These are phyloP conservation scores for Tetracladium maxilliforme DNA, from an alignment of 2,329 filamentous ascomycete species.

Conservation along the genomic window DNA sequence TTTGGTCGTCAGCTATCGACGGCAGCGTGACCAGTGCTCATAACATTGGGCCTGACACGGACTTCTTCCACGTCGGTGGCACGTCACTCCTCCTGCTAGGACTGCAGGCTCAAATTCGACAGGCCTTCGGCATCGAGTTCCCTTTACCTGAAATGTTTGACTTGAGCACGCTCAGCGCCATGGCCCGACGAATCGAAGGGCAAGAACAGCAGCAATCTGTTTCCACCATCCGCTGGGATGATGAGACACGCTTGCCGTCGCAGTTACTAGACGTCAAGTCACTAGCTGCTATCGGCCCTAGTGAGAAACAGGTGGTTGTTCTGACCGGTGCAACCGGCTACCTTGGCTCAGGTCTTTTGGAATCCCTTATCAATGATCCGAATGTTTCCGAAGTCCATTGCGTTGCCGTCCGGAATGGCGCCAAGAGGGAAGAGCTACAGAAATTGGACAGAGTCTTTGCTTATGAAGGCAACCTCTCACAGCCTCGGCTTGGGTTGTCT, in stretches of 20 bases:
- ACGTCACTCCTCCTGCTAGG: conserved; percentile 6
- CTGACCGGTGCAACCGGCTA: conserved; percentile 25
- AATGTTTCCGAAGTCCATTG: conserved; percentile 23
- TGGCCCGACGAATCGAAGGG: conserved; percentile 19
- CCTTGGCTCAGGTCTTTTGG: conserved; percentile 21
- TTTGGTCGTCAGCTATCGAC: conserved; percentile 5
- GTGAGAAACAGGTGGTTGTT: conserved; percentile 8
- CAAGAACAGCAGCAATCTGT: conserved; percentile 2
- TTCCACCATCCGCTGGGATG: conserved; percentile 21
- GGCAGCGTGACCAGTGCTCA: conserved; percentile 1
- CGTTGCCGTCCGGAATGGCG: conserved; percentile 19
- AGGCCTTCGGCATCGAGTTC: conserved; percentile 14
- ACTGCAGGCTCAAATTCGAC: conserved; percentile 12
- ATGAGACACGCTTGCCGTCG: conserved; percentile 14
- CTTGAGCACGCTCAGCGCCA: conserved; percentile 18
- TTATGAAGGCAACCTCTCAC: conserved; percentile 20
- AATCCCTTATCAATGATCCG: conserved; percentile 15
- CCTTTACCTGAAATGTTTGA: conserved; percentile 21
- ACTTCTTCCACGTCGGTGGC: conserved; percentile 7
- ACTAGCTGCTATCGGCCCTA: conserved; percentile 2
- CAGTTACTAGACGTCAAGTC: conserved; percentile 1
- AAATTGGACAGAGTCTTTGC: conserved; percentile 14
- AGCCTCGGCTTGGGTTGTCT: conserved; percentile 20
- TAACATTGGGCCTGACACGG: conserved; percentile 1
- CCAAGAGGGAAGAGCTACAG: conserved; percentile 1